Evolutionary conservation across 2,329 filamentous ascomycete genomes (phyloP), one percentile per base, ranked within the genome.

Genomic region (Trichophyton benhamiae): DNA sequence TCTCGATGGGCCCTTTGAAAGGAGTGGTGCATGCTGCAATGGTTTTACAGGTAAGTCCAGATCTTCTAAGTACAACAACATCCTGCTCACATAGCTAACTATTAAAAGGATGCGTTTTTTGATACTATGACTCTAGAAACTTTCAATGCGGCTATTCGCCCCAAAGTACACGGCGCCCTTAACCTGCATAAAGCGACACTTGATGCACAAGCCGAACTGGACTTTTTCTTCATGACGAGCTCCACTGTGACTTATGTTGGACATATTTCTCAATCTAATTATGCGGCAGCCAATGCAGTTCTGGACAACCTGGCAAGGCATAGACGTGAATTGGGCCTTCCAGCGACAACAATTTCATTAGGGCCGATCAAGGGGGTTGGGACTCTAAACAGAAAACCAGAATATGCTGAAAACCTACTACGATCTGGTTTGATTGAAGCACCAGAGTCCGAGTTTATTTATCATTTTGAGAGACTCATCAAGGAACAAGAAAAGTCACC

Each of bases 91-190:
- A 5, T 44, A 44, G 13, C 41, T 44, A 44, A 44, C 5, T 17
- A 17, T 44, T 44, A 15, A 13, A 22, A 66, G 65, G 66, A 68
- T 48, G 36, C 25, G 1, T n/a, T 72, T 3, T 74, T 73, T 58
- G 64, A 70, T 30, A 69, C 30, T 60, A 69, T 72, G 69, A 67
- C 67, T 0, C 49, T 61, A 3, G 58, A 67, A 4, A 58, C 67
- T 6, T 64, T 61, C 65, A 44, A 38, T 9, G 44, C 17, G 11
- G 68, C 68, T 0, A 62, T 72, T 1, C 61, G 64, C 42, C 69
- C 72, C 1, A 76, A 75, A 62, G 63, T 68, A 3, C 11, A 60
- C 5, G 68, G 63, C 0, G 65, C 68, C 2, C 67, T 64, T 66
- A 69, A 64, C 46, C 62, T 66, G 9, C 66, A 70, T 58, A 20